phyloP scores from a whole-genome alignment of 108 stramenopile species.

The Cyclotella kingstonii region DNA sequence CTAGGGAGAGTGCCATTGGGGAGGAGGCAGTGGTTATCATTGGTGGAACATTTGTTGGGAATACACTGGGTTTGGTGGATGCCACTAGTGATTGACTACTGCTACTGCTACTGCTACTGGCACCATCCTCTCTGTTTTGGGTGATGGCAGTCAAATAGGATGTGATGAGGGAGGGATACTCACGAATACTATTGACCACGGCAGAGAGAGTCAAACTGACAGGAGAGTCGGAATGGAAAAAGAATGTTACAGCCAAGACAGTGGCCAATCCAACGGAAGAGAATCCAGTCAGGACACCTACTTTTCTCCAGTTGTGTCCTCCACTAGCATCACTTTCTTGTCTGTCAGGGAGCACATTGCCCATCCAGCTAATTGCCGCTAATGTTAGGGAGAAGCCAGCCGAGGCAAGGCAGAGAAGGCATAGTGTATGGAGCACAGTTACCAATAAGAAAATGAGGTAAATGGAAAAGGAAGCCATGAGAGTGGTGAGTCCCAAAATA shows the following conservation, averaged over 20 bases:
- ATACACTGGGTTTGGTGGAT: conserved; percentile 19
- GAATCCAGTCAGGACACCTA: conserved; percentile 25
- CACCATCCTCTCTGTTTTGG: too few species aligned
- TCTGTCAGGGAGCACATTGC: conserved; percentile 52
- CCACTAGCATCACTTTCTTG: neutral
- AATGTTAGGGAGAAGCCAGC: conserved; percentile 56
- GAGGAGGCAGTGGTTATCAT: conserved; percentile 71
- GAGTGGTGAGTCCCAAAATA: conserved; percentile 70
- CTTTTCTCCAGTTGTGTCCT: conserved; percentile 17
- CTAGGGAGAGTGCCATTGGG: conserved; percentile 58
- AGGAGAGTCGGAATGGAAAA: conserved; percentile 25
- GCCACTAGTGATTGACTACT: conserved; percentile 37
- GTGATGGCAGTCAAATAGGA: too few species aligned
- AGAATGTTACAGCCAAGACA: conserved; percentile 27
- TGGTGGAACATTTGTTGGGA: conserved; percentile 62
- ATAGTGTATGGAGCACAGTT: conserved; percentile 68
- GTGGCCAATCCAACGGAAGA: conserved; percentile 46
- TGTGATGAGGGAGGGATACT: too few species aligned
- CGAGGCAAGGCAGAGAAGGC: conserved; percentile 86
- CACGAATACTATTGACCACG: too few species aligned
- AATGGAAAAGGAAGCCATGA: conserved; percentile 88
- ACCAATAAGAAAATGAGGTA: conserved; percentile 80
- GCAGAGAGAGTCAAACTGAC: too few species aligned
- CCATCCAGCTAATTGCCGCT: conserved; percentile 59
- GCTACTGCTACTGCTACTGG: conserved; percentile 6